These are phyloP conservation scores for Rhizophlyctis rosea DNA, from an alignment of 192 early-diverging fungal species.

Conservation along the genomic window DNA sequence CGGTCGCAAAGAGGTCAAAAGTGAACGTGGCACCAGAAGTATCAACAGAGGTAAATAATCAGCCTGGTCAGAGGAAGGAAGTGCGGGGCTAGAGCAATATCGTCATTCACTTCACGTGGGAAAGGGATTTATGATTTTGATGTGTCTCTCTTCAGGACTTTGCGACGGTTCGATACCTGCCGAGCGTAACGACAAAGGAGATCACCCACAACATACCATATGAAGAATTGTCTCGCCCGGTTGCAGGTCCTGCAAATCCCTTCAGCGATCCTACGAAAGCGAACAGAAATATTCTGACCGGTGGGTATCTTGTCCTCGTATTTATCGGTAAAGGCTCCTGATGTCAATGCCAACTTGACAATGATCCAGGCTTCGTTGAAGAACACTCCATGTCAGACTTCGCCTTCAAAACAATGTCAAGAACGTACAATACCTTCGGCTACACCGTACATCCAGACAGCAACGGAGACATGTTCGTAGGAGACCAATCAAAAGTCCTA, in stretches of 20 bases:
- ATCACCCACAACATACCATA: slow-evolving; percentile 49
- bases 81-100: too few species aligned
- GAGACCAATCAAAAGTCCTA: slow-evolving; percentile 54
- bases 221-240: slow-evolving; percentile 36
- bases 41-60: slow-evolving; percentile 38
- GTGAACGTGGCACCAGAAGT: slow-evolving; percentile 38
- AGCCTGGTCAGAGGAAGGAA: too few species aligned
- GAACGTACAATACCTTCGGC: slow-evolving; percentile 77
- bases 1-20: slow-evolving; percentile 8
- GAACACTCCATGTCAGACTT: slow-evolving; percentile 65
- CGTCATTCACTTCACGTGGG: neutral
- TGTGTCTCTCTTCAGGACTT: slow-evolving; percentile 24
- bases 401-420: slow-evolving; percentile 79
- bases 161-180: slow-evolving; percentile 27
- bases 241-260: slow-evolving; percentile 43
- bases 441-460: slow-evolving; percentile 76
- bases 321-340: neutral
- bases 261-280: slow-evolving; percentile 29
- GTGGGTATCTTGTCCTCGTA: slow-evolving; percentile 17
- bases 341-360: neutral
- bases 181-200: slow-evolving; percentile 42
- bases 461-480: slow-evolving; percentile 59
- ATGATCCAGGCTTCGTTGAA: slow-evolving; percentile 69
- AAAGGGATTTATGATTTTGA: slow-evolving; percentile 1
- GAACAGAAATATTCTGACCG: slow-evolving; percentile 42